phyloP scores from a whole-genome alignment of 164 flowering plant genomes.

The Umbilicus rupestris region DNA sequence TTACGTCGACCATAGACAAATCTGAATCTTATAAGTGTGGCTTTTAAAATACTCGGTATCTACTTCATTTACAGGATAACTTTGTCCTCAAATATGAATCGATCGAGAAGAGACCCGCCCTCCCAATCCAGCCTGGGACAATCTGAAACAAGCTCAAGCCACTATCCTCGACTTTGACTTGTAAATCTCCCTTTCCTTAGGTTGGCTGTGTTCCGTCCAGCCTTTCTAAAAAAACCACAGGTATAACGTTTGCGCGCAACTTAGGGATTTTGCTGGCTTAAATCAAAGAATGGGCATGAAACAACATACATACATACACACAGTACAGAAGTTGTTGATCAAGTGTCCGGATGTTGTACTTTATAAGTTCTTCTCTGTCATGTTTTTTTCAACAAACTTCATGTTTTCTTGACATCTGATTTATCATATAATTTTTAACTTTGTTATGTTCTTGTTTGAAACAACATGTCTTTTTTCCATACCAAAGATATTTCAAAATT shows the following conservation, averaged over 20 bases:
- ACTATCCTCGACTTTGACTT: neutral
- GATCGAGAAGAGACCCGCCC: neutral
- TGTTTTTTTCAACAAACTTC: neutral
- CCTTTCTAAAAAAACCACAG: neutral
- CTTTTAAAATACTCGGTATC: neutral
- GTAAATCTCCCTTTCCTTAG: neutral
- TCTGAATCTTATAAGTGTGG: neutral
- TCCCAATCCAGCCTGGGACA: neutral
- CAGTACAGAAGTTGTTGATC: neutral
- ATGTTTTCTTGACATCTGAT: too few species aligned
- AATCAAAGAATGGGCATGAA: neutral
- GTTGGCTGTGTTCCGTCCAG: too few species aligned
- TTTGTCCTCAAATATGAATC: neutral
- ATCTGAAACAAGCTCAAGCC: neutral
- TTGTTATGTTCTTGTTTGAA: too few species aligned
- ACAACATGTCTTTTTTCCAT: too few species aligned
- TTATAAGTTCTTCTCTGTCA: neutral
- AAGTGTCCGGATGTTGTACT: neutral
- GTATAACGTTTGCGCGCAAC: neutral
- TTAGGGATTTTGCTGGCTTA: neutral
- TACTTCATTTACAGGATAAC: neutral
- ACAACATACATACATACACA: neutral
- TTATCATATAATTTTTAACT: too few species aligned
- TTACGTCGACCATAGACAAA: neutral
- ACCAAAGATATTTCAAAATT: too few species aligned